Evolutionary conservation across 2,329 filamentous ascomycete species (phyloP), one percentile per base, ranked within the genome.

Genomic region (Aspergillus ibericus): DNA sequence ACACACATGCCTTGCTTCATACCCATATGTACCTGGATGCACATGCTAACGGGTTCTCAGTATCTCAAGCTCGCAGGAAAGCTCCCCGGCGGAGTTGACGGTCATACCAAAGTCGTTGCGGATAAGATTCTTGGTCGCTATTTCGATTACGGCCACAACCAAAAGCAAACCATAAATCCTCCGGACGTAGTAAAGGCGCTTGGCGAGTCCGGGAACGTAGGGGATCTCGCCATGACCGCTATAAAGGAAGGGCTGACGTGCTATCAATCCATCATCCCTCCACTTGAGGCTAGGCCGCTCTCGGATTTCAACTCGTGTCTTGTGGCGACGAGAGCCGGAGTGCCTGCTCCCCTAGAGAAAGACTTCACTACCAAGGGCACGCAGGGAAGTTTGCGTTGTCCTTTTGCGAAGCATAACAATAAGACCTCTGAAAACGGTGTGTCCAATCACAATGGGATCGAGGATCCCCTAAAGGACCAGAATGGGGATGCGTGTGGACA

Each of bases 321-420:
- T 53, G 71, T 77, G 50, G 73, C 73, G 46, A 70, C 70, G 52
- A 71, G 72, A 70, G 86, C 86, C 16, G 84, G 86, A 61, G 80
- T 85, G 72, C 87, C 86, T 54, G 87, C 84, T 51, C 82, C 85
- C 36, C 78, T 96, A 70, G 93, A 96, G 78, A 89, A 90, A 77
- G 93, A 97, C 76, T 97, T 96, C 69, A 97, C 93, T 16, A 89
- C 93, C 34, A 82, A 88, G 71, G 93, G 93, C 60, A 91, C 87
- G 69, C 91, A 89, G 68, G 91, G 92, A 66, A 85, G 84, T 63
- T 79, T 97, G 53, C 85, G 86, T 65, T 97, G 93, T 76, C 93
- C 93, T 0, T 96, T 96, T 75, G 88, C 85, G 32, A 80, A 78
- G 59, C 75, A 81, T 67, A 73, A 70, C 35, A 72, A 80, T 59